Base-by-base conservation (phyloP, 768 basidiomycete genomes). In the Psilocybe subaeruginosa region DNA sequence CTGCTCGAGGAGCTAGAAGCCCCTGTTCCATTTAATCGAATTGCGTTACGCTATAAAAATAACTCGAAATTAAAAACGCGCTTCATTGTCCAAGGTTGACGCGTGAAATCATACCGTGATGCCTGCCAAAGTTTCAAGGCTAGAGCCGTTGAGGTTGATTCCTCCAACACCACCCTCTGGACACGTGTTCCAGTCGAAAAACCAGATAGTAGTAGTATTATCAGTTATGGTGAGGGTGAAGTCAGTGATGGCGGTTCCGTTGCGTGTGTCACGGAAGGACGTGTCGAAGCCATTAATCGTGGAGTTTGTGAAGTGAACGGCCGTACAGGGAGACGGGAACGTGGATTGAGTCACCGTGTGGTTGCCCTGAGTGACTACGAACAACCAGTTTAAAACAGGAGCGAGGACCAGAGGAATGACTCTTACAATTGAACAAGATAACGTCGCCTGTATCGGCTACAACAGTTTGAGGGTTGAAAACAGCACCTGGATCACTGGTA, bases 211-310 rank as follows among this genome's bases (percentile, higher is more conserved):
- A 9, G 62, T 65, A 58, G 76, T 77, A 59, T 80, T 74, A 56
- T 82, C 72, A 8, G 68, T 58, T 47, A 89, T 78, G 17, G 80
- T 74, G 43, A 86, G 75, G 27, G 69, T 35, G 41, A 85, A 76
- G 52, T 75, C 77, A 29, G 84, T 84, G 56, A 79, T 67, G 17
- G 78, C 73, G 8, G 79, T 77, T 51, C 76, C 80, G 66, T 86
- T 83, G 45, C 71, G 76, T 3, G 82, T 78, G 65, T 79, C 64
- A 55, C 84, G 82, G 70, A 82, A 78, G 61, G 74, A 74, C 8
- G 85, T 85, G 74, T 85, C 71, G 71, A 89, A 88, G 8, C 85
- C 85, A 66, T 88, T 87, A 64, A 84, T 73, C 31, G 82, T 77
- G 51, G 59, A 31, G 70, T 86, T 76, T 35, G 81, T 77, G 11